Evolutionary conservation across 495 filamentous ascomycete genomes (phyloP).

Genomic region (Tricharina praecox): DNA sequence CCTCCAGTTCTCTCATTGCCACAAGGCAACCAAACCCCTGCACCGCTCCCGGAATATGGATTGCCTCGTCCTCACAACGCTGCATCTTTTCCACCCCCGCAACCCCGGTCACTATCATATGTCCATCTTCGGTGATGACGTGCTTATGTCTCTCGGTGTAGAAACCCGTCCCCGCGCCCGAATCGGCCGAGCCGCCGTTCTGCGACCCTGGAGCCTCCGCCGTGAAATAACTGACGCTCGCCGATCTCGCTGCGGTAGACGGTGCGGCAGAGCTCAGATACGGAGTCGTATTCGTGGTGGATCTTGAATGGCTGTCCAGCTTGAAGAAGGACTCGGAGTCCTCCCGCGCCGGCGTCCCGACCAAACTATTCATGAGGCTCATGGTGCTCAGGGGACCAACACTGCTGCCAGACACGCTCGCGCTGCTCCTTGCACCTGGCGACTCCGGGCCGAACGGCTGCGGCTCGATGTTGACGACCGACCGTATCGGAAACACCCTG

Average conservation of each 20-base stretch:
- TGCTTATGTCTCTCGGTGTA: constrained; percentile 67
- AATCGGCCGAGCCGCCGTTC: neutral
- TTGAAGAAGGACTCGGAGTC: constrained; percentile 13
- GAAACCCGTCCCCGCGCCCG: constrained; percentile 5
- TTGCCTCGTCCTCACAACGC: constrained; percentile 82
- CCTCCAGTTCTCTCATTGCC: constrained; percentile 54
- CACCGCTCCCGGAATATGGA: constrained; percentile 79
- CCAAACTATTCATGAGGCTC: too few relatives aligned
- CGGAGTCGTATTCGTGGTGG: neutral
- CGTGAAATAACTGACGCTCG: neutral
- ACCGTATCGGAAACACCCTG: constrained; percentile 71
- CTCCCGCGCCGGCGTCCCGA: constrained; percentile 8
- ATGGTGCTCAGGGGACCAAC: neutral
- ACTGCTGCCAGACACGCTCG: constrained; percentile 20
- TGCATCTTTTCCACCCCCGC: constrained; percentile 46
- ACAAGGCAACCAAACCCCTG: constrained; percentile 71
- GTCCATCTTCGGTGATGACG: constrained; percentile 58
- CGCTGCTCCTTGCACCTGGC: constrained; percentile 9
- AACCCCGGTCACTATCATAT: constrained; percentile 65
- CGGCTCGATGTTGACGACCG: constrained; percentile 57
- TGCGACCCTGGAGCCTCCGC: constrained; percentile 5
- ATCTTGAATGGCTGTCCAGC: constrained; percentile 5
- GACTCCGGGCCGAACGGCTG: constrained; percentile 28
- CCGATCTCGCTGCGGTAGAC: too few relatives aligned
- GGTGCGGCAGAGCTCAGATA: too few relatives aligned